Base-by-base conservation (phyloP, 495 filamentous ascomycete species). In the Usnea hakonensis region DNA sequence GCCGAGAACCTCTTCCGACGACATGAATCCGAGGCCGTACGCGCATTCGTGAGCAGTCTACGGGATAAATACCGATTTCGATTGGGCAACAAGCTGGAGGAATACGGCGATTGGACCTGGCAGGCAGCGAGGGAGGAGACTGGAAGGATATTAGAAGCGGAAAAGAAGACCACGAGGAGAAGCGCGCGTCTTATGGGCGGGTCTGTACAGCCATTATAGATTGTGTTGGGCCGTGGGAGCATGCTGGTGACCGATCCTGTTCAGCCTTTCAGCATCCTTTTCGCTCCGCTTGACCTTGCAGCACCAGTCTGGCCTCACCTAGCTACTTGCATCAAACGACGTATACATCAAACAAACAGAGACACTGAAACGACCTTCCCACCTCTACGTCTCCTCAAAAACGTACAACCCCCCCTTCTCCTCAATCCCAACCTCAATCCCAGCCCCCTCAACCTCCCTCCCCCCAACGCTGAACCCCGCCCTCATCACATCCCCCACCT, bases 401-500 rank as follows among this genome's bases (percentile, higher is more conserved):
- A 44, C 68, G 74, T 81, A 83, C 33, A 71, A 68, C 0, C 78
- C 81, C 37, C 69, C 72, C 37, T 67, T 79, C 71, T 95, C 89
- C 75, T 87, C 81, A 19, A 97, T 89, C 53, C 73, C 78, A 14
- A 97, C 90, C 76, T 92, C 87, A 62, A 97, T 92, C 70, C 79
- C 85, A 40, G 87, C 88, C 76, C 95, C 90, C 74, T 92, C 85
- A 23, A 97, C 74, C 74, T 93, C 91, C 78, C 87, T 85, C 41
- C 93, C 94, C 65, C 81, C 75, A 44, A 96, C 85, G 72, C 83
- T 85, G 66, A 97, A 81, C 21, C 94, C 90, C 23, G 90, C 90
- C 60, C 78, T 87, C 87, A 98, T 90, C 21, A 92, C 79, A 80
- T 98, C 95, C 1, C 94, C 94, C 3, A 88, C 83, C 56, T 83